Percentiles rank a stretch among this genome's conserved stretches.
These are phyloP conservation scores for Talaromyces wortmannii DNA, from an alignment of 495 filamentous ascomycete species.

Conservation along the genomic window DNA sequence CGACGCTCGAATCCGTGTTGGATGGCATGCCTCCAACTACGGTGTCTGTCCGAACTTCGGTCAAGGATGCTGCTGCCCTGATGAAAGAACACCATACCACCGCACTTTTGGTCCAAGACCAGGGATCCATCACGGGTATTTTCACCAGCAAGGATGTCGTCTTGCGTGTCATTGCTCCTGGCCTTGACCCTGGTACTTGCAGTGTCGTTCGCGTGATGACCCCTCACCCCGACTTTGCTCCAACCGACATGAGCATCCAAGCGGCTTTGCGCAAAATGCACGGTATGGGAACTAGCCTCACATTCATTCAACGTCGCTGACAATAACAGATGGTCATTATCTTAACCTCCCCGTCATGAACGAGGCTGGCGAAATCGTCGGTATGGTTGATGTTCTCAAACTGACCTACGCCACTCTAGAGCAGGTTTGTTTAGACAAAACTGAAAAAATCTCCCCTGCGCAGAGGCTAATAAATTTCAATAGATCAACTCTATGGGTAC, in stretches of 20 bases:
- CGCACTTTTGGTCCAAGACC: slow-evolving; percentile 91
- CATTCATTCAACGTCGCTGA: not conserved
- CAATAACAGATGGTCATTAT: slow-evolving; percentile 80
- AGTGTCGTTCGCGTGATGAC: slow-evolving; percentile 99
- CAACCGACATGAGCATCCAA: slow-evolving; percentile 98
- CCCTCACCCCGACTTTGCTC: slow-evolving; percentile 96
- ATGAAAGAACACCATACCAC: slow-evolving; percentile 99
- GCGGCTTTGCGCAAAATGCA: slow-evolving; percentile 98
- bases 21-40: slow-evolving; percentile 88
- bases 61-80: slow-evolving; percentile 85
- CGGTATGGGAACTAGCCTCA: slow-evolving; percentile 47
- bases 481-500: slow-evolving; percentile 74
- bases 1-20: slow-evolving; percentile 89
- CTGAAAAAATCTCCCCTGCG: too few relatives aligned
- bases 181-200: slow-evolving; percentile 88
- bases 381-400: slow-evolving; percentile 98
- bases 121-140: slow-evolving; percentile 95
- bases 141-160: slow-evolving; percentile 99
- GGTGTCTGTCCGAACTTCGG: slow-evolving; percentile 89
- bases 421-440: slow-evolving; percentile 52
- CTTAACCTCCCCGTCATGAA: slow-evolving; percentile 99
- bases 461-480: not conserved
- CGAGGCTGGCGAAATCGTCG: slow-evolving; percentile 91
- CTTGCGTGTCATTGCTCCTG: slow-evolving; percentile 93
- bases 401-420: slow-evolving; percentile 96